phyloP scores from a whole-genome alignment of 257 asterid genomes.

The Przewalskia tangutica region DNA sequence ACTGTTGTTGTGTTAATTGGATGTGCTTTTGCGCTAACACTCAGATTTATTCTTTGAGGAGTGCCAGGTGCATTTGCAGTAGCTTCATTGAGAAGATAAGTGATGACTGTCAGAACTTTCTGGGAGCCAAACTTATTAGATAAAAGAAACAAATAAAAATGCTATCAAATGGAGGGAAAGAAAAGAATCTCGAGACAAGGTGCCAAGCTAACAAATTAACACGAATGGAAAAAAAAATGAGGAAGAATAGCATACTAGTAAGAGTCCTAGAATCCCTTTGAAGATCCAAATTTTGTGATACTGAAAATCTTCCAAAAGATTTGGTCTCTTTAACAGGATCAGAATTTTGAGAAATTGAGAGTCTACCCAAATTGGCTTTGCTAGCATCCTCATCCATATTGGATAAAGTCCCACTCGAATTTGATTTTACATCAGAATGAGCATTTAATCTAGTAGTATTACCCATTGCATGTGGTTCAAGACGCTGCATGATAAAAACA shows the following conservation, averaged over 20 bases:
- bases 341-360: constrained; percentile 64
- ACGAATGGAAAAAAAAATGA: neutral
- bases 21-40: constrained; percentile 38
- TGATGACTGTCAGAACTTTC: constrained; percentile 9
- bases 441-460: constrained; percentile 47
- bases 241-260: constrained; percentile 42
- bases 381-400: constrained; percentile 44
- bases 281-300: constrained; percentile 60
- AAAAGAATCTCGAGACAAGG: neutral
- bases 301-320: constrained; percentile 55
- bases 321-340: constrained; percentile 71
- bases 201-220: neutral
- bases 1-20: constrained; percentile 34
- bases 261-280: constrained; percentile 65
- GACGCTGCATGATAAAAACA: constrained; percentile 49
- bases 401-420: constrained; percentile 48
- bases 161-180: neutral
- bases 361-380: constrained; percentile 64
- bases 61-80: constrained; percentile 58
- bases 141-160: neutral
- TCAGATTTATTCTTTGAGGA: constrained; percentile 63
- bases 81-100: constrained; percentile 42
- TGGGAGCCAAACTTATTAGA: neutral
- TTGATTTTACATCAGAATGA: constrained; percentile 51
- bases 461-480: constrained; percentile 80